A percentile compares a stretch with the other conserved stretches of the same genome.
Evolutionary conservation across 345 rosid genomes (phyloP).

Genomic region (Linum usitatissimum): DNA sequence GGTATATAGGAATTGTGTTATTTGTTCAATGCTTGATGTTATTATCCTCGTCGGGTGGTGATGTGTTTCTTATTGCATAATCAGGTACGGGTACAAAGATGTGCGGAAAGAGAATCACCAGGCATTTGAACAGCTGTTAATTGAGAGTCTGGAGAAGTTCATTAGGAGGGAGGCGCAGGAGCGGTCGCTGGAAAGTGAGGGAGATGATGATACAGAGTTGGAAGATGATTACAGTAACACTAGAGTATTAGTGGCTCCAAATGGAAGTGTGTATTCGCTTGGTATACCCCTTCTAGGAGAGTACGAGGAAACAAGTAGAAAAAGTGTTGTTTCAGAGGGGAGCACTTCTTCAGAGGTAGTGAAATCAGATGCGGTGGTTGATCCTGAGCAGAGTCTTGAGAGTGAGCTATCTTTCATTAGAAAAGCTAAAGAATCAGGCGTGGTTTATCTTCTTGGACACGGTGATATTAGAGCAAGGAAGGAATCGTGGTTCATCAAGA

Average conservation of each 20-base stretch:
- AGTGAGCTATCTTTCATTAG: constrained; percentile 87
- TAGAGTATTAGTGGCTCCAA: constrained; percentile 73
- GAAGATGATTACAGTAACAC: constrained; percentile 45
- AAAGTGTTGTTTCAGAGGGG: constrained; percentile 27
- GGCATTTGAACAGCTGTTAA: constrained; percentile 85
- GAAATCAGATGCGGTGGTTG: constrained; percentile 28
- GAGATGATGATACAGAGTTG: constrained; percentile 53
- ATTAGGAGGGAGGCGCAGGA: constrained; percentile 95
- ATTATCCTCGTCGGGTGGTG: neutral
- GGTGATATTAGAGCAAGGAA: constrained; percentile 96
- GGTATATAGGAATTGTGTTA: no score
- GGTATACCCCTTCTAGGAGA: constrained; percentile 77
- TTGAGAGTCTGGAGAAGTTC: constrained; percentile 95
- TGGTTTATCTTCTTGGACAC: constrained; percentile 94
- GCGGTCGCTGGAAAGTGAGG: constrained; percentile 80
- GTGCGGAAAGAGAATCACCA: constrained; percentile 93
- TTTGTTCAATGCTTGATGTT: neutral
- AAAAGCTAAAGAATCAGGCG: constrained; percentile 89
- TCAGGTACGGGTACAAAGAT: constrained; percentile 96
- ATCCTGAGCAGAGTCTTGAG: constrained; percentile 82
- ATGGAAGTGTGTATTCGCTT: constrained; percentile 84
- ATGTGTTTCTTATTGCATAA: neutral
- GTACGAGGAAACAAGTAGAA: constrained; percentile 26
- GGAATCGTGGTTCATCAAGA: constrained; percentile 96
- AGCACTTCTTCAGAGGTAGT: constrained; percentile 42